A percentile compares a stretch with the other conserved stretches of the same genome.
Evolutionary conservation across 1,284 basidiomycete species (phyloP).

Genomic region (Salmacisia buchloeana): DNA sequence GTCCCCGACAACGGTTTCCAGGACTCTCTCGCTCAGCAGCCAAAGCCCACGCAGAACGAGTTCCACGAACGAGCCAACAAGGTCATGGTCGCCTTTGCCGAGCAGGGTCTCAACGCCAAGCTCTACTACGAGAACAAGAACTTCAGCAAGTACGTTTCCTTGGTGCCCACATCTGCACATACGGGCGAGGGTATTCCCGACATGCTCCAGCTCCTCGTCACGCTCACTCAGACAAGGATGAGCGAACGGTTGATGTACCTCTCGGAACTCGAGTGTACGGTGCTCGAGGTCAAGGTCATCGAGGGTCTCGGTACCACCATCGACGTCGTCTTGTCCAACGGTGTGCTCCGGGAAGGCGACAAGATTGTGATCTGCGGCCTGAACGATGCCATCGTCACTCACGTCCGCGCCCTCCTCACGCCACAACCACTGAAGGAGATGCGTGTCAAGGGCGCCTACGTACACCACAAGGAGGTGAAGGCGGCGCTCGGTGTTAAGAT

Average conservation of each 20-base stretch:
- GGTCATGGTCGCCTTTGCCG: conserved; percentile 87
- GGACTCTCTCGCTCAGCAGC: conserved; percentile 83
- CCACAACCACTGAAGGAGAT: conserved; percentile 94
- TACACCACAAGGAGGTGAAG: conserved; percentile 97
- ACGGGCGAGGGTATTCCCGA: conserved; percentile 99
- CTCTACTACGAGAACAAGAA: conserved; percentile 98
- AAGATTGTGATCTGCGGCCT: conserved; percentile 94
- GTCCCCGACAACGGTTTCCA: conserved; percentile 88
- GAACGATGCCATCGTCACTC: conserved; percentile 87
- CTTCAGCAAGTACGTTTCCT: conserved; percentile 85
- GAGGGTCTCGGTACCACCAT: conserved; percentile 98
- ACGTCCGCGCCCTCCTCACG: conserved; percentile 86
- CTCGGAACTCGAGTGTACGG: conserved; percentile 96
- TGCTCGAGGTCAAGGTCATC: conserved; percentile 97
- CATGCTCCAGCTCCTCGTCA: conserved; percentile 96
- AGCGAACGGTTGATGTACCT: conserved; percentile 96
- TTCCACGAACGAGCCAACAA: conserved; percentile 83
- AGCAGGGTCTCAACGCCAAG: conserved; percentile 92
- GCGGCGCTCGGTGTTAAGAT: conserved; percentile 97
- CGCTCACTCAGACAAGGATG: conserved; percentile 97
- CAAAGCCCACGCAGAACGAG: conserved; percentile 74
- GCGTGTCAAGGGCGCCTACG: conserved; percentile 94
- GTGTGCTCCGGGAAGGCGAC: conserved; percentile 85
- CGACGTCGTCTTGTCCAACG: conserved; percentile 94
- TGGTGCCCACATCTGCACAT: conserved; percentile 95